phyloP scores from a whole-genome alignment of 768 basidiomycete species.

The Grammothele lineata region DNA sequence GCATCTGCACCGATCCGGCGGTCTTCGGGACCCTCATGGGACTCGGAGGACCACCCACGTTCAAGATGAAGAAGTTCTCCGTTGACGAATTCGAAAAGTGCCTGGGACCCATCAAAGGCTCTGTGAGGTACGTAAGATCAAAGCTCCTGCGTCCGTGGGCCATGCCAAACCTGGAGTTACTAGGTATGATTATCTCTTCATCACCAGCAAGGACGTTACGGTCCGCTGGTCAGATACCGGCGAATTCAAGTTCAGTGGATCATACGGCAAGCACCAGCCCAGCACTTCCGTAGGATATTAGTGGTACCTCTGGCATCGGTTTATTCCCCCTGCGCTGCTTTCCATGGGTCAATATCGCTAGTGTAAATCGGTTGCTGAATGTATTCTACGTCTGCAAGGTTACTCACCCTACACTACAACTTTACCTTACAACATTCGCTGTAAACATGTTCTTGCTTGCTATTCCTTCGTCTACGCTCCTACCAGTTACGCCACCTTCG shows the following conservation, averaged over 20 bases:
- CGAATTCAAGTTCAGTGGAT: conserved; percentile 56
- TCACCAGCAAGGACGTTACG: conserved; percentile 40
- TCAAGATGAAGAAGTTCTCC: conserved; percentile 42
- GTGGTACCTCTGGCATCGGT: no score
- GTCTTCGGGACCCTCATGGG: conserved; percentile 45
- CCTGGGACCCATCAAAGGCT: conserved; percentile 26
- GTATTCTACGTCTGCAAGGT: no score
- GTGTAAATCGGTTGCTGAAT: no score
- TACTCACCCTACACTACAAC: no score
- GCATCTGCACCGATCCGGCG: conserved; percentile 42
- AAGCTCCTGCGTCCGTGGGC: background rate
- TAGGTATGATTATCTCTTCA: conserved; percentile 37
- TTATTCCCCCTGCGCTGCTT: no score
- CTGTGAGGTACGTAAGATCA: conserved; percentile 31
- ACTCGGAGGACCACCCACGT: conserved; percentile 41
- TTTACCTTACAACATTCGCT: no score
- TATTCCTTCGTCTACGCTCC: no score
- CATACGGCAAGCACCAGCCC: conserved; percentile 33
- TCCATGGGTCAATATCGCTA: no score
- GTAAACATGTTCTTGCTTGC: no score
- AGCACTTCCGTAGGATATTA: background rate
- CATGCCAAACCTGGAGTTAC: background rate
- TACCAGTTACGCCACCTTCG: no score
- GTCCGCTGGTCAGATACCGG: conserved; percentile 43
- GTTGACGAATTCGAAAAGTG: conserved; percentile 18